A percentile compares a stretch with the other conserved stretches of the same genome.
phyloP scores from a whole-genome alignment of 306 rosid genomes.

The Quercus alba region DNA sequence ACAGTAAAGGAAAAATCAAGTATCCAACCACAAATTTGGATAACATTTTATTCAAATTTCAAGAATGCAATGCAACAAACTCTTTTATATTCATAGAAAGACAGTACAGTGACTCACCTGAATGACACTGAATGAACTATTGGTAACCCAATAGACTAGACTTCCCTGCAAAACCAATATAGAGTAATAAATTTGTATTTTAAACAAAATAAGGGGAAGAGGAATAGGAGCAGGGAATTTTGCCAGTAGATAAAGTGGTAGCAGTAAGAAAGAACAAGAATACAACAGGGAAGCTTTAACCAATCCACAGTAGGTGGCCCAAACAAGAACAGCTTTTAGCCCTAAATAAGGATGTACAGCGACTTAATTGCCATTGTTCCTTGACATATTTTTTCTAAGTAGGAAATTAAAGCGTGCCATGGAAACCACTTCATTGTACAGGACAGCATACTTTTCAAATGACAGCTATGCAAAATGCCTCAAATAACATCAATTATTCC shows the following conservation, averaged over 20 bases:
- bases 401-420: not conserved
- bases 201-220: not conserved
- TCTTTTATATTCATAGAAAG: not conserved
- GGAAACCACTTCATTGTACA: not conserved
- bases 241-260: slow-evolving; percentile 19
- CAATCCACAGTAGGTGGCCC: not conserved
- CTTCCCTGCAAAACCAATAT: slow-evolving; percentile 68
- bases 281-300: slow-evolving; percentile 1
- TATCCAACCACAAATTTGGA: not conserved
- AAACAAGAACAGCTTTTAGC: not conserved
- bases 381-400: not conserved
- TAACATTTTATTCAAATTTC: not conserved
- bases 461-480: not conserved
- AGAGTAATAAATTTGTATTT: not conserved
- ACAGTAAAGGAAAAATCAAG: not conserved
- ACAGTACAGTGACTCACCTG: slow-evolving; percentile 51
- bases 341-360: not conserved
- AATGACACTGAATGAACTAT: slow-evolving; percentile 55
- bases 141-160: slow-evolving; percentile 83
- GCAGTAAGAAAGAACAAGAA: slow-evolving; percentile 15
- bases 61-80: not conserved
- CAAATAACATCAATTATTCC: not conserved
- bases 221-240: slow-evolving; percentile 19
- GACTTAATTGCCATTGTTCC: not conserved
- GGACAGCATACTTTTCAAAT: not conserved